These are phyloP conservation scores for Solanum chiquidenum DNA, from an alignment of 257 asterid genomes.

Conservation along the genomic window DNA sequence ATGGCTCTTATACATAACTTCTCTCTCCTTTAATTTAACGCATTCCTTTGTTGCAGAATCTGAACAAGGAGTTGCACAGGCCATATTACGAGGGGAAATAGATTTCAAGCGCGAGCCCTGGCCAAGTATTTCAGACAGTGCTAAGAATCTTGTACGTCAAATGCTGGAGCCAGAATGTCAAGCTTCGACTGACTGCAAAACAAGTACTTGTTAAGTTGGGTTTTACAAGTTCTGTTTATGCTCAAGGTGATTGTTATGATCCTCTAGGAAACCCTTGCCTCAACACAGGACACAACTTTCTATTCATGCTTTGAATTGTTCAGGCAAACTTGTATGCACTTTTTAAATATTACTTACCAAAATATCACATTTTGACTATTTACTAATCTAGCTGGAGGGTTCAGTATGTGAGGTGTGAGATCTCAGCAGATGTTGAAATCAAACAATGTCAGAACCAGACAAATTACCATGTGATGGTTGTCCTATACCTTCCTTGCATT, in stretches of 20 bases:
- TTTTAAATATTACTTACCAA: not conserved
- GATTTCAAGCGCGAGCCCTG: constrained; percentile 95
- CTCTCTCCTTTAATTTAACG: not conserved
- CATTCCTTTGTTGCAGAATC: constrained; percentile 47
- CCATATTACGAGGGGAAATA: constrained; percentile 73
- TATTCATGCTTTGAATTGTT: not conserved
- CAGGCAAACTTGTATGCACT: not conserved
- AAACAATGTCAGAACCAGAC: not conserved
- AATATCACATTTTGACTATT: not conserved
- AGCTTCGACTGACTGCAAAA: constrained; percentile 82
- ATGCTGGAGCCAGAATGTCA: constrained; percentile 93
- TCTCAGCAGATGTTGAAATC: not conserved
- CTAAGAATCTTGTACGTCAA: constrained; percentile 68
- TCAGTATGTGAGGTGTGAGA: not conserved
- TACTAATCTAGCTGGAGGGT: not conserved
- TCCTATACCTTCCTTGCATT: not conserved
- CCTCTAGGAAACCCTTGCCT: not conserved
- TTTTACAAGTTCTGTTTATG: not conserved
- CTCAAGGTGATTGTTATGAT: not conserved
- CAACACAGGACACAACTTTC: not conserved
- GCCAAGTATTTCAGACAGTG: constrained; percentile 81
- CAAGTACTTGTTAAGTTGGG: constrained; percentile 71
- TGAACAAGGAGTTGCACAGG: constrained; percentile 97
- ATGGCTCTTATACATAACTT: not conserved
- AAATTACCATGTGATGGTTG: not conserved